Conservation (phyloP, 2,329 filamentous ascomycete genomes). For the Magnaporthiopsis rhizophila region DNA sequence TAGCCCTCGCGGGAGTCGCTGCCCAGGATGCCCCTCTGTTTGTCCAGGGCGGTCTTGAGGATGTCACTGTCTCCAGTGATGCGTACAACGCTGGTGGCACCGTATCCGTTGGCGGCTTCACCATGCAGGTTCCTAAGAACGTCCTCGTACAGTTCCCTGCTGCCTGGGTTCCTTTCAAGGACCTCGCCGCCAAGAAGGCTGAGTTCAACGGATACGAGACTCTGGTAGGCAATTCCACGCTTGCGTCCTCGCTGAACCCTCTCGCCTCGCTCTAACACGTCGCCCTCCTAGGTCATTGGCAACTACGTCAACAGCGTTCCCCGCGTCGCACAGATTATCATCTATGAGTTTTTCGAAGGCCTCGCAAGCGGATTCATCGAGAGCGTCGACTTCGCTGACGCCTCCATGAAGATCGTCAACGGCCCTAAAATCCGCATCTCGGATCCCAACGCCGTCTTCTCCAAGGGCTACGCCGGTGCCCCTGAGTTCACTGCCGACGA, state of each 20-base stretch:
- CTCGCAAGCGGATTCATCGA: slow-evolving; percentile 28
- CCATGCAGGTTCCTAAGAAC: slow-evolving; percentile 39
- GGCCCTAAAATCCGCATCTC: slow-evolving; percentile 29
- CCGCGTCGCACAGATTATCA: slow-evolving; percentile 24
- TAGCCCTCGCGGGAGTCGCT: neutral
- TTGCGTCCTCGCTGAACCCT: neutral
- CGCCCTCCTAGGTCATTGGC: slow-evolving; percentile 22
- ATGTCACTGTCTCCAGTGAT: slow-evolving; percentile 23
- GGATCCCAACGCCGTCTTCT: slow-evolving; percentile 37
- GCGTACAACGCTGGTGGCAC: slow-evolving; percentile 36
- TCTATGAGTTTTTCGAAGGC: slow-evolving; percentile 27
- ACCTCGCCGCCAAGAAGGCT: slow-evolving; percentile 21
- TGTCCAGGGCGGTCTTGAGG: slow-evolving; percentile 24
- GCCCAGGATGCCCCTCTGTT: slow-evolving; percentile 22
- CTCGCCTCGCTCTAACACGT: neutral
- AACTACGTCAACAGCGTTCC: slow-evolving; percentile 26
- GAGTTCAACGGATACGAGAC: neutral
- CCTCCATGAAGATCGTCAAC: slow-evolving; percentile 24
- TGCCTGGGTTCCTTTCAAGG: slow-evolving; percentile 34
- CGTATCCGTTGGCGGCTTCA: slow-evolving; percentile 35
- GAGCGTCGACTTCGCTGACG: slow-evolving; percentile 23
- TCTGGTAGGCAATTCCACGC: neutral
- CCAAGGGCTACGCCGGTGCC: slow-evolving; percentile 25
- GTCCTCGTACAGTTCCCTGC: slow-evolving; percentile 40
- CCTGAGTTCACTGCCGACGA: slow-evolving; percentile 40